Percentiles rank a stretch among this genome's conserved stretches.
Evolutionary conservation across 208 protist genomes (phyloP).

Genomic region (Wallacemonas sp.): DNA sequence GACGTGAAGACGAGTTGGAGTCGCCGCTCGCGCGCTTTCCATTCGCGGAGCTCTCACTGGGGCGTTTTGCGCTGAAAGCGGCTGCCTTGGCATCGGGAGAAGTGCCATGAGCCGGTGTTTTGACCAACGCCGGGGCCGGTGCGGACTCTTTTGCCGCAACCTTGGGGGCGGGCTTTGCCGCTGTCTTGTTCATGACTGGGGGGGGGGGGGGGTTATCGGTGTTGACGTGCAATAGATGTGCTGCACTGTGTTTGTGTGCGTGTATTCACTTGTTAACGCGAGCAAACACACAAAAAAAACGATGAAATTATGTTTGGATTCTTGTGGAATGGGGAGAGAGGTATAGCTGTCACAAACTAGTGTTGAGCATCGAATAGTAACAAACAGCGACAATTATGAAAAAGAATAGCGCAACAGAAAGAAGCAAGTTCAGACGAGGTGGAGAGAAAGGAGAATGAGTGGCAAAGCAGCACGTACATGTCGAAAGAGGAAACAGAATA

Average conservation of each 20-base stretch:
- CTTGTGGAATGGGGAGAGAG: no score
- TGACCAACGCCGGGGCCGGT: neutral
- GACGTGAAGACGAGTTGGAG: neutral
- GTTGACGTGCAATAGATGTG: neutral
- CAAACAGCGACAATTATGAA: no score
- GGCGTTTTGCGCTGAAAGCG: neutral
- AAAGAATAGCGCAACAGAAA: no score
- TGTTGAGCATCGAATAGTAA: no score
- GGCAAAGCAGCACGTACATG: no score
- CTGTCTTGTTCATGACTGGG: neutral
- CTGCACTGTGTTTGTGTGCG: neutral
- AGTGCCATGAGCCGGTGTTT: neutral
- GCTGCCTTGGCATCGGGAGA: neutral
- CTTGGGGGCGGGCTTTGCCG: neutral
- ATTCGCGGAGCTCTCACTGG: neutral
- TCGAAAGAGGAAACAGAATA: no score
- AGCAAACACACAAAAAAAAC: neutral
- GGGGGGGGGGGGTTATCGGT: neutral
- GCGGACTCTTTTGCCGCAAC: neutral
- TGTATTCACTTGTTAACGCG: neutral
- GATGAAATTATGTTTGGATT: neutral
- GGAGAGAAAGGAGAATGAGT: no score
- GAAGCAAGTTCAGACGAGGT: no score
- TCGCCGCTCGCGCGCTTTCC: neutral
- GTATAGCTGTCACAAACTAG: no score